These are phyloP conservation scores for Citrus cavaleriei DNA, from an alignment of 345 rosid species.

Conservation along the genomic window DNA sequence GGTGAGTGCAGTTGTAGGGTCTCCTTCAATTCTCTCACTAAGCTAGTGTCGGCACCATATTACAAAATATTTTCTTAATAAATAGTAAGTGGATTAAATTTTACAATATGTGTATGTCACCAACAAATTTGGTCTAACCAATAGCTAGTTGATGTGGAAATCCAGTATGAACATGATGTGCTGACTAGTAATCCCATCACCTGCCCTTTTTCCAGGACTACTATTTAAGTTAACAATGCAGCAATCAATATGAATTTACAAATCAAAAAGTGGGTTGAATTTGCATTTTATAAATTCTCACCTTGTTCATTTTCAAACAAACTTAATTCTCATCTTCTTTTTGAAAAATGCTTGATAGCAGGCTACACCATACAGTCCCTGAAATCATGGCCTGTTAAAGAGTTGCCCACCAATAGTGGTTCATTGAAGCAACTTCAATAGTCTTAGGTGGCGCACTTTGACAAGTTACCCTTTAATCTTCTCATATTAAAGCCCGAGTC, in stretches of 20 bases:
- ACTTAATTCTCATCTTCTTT: neutral
- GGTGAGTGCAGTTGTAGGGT: neutral
- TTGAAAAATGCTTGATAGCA: neutral
- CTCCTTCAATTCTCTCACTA: slow-evolving; percentile 8
- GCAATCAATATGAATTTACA: neutral
- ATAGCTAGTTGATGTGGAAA: neutral
- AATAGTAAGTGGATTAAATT: neutral
- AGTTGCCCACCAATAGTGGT: neutral
- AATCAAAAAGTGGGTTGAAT: neutral
- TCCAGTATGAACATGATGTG: slow-evolving; percentile 4
- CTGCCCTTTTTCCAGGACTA: neutral
- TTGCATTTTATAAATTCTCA: neutral
- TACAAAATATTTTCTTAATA: neutral
- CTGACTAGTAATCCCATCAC: slow-evolving; percentile 12
- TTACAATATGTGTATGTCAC: neutral
- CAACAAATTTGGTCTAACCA: slow-evolving; percentile 9
- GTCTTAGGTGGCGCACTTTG: neutral
- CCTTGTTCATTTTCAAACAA: neutral
- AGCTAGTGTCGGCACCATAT: slow-evolving; percentile 19
- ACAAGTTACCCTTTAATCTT: neutral
- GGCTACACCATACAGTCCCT: neutral
- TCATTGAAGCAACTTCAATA: neutral
- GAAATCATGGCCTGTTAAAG: neutral
- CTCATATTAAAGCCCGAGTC: neutral
- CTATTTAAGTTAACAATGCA: neutral